Base-by-base conservation (phyloP, 2,329 filamentous ascomycete genomes). In the Sordariomycetes sp. region DNA sequence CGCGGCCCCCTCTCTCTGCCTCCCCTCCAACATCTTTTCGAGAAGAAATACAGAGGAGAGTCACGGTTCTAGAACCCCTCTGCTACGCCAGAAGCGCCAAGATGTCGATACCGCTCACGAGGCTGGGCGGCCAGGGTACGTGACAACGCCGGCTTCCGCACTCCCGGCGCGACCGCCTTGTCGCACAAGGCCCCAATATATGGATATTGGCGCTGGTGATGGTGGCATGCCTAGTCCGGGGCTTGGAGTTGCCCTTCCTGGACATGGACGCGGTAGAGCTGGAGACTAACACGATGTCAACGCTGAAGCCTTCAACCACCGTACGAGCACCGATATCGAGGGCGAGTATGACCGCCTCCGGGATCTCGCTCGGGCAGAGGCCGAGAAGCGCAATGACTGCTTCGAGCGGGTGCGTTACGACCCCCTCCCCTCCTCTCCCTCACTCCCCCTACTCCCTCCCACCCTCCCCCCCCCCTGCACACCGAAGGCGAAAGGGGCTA, bases 311-410 rank as follows among this genome's bases (percentile, higher is more conserved):
- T 89, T 92, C 75, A 89, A 85, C 71, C 85, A 90, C 69, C 78
- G 78, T 59, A 77, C 84, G 63, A 82, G 81, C 66, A 74, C 75
- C 63, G 79, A 85, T 59, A 77, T 82, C 57, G 91, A 97, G 75
- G 82, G 79, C 63, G 91, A 97, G 74, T 97, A 97, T 72, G 91
- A 97, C 69, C 87, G 89, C 57, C 80, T 97, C 52, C 89, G 94
- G 65, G 85, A 86, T 63, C 79, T 91, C 20, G 94, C 92, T 20
- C 84, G 89, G 61, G 78, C 84, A 65, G 91, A 96, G 76, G 89
- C 87, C 59, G 75, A 78, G 55, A 89, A 94, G 74, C 87, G 89
- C 63, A 82, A 82, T 61, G 78, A 80, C 56, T 95, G 88, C 74
- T 91, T 90, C 66, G 82, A 89, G 61, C 77, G 78, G 66, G 86